Evolutionary conservation across 2,329 filamentous ascomycete genomes (phyloP).

Genomic region (Fusarium sarcochroum): DNA sequence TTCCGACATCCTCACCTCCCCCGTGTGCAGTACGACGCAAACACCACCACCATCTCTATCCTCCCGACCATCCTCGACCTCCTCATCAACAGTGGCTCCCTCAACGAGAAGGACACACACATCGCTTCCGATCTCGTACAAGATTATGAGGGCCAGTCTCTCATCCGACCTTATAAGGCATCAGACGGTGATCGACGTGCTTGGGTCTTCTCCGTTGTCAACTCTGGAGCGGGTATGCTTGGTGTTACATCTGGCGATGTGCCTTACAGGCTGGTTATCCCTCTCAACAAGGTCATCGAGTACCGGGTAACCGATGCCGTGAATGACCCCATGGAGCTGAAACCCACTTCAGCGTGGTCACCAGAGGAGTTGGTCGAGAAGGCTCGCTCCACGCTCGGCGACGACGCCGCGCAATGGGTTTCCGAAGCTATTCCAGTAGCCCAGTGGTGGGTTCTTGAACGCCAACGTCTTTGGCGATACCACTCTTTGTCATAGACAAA

Average conservation of each 20-base stretch:
- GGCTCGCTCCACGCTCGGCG: slow-evolving; percentile 36
- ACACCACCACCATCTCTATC: slow-evolving; percentile 53
- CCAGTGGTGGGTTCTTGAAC: slow-evolving; percentile 44
- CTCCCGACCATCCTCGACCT: slow-evolving; percentile 55
- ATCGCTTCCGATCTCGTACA: slow-evolving; percentile 49
- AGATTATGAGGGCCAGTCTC: slow-evolving; percentile 55
- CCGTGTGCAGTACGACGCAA: slow-evolving; percentile 49
- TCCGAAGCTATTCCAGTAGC: slow-evolving; percentile 43
- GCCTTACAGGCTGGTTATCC: slow-evolving; percentile 52
- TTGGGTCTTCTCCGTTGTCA: slow-evolving; percentile 55
- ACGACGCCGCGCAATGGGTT: slow-evolving; percentile 51
- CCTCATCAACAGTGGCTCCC: slow-evolving; percentile 52
- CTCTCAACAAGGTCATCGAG: slow-evolving; percentile 51
- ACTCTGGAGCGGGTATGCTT: slow-evolving; percentile 53
- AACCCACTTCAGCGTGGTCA: slow-evolving; percentile 48
- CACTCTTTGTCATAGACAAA: slow-evolving; percentile 30
- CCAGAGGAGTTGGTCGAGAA: slow-evolving; percentile 40
- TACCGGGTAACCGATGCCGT: slow-evolving; percentile 52
- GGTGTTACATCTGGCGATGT: slow-evolving; percentile 51
- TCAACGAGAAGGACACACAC: slow-evolving; percentile 44
- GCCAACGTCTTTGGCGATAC: slow-evolving; percentile 46
- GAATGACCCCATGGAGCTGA: slow-evolving; percentile 50
- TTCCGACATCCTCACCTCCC: slow-evolving; percentile 54
- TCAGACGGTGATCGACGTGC: slow-evolving; percentile 46
- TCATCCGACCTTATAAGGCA: slow-evolving; percentile 50